phyloP scores from a whole-genome alignment of 1,284 basidiomycete species.

The Ganoderma lucidum region DNA sequence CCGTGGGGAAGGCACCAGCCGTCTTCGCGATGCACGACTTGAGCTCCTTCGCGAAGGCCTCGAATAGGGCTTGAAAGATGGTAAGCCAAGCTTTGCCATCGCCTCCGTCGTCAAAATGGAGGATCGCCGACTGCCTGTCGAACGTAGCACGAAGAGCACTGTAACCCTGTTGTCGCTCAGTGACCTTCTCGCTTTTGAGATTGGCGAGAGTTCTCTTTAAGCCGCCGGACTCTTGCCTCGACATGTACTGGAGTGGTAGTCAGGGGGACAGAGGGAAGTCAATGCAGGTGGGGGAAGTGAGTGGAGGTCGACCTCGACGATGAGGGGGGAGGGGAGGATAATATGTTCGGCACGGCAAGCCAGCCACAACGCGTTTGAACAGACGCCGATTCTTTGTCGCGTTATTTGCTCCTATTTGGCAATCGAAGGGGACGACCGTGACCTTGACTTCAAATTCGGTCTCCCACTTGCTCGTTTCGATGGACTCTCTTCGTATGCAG shows the following conservation, averaged over 20 bases:
- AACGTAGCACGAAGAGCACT: slow-evolving; percentile 67
- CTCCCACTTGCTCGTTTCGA: neutral
- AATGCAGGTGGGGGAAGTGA: too few relatives aligned
- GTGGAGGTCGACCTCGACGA: neutral
- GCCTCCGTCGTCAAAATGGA: slow-evolving; percentile 58
- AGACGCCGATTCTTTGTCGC: neutral
- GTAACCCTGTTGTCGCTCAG: slow-evolving; percentile 76
- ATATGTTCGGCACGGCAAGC: too few relatives aligned
- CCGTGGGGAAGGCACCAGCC: slow-evolving; percentile 38
- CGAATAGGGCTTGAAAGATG: slow-evolving; percentile 77
- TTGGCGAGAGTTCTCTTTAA: slow-evolving; percentile 58
- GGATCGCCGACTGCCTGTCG: slow-evolving; percentile 57
- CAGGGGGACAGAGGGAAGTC: neutral
- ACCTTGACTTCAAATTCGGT: too few relatives aligned
- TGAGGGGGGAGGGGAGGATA: too few relatives aligned
- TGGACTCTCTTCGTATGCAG: neutral
- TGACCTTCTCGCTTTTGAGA: slow-evolving; percentile 73
- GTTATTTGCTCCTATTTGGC: neutral
- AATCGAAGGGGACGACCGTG: neutral
- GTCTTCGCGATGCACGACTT: slow-evolving; percentile 58
- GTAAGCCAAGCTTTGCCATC: slow-evolving; percentile 69
- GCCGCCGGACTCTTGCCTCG: slow-evolving; percentile 36
- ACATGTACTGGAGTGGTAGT: slow-evolving; percentile 17
- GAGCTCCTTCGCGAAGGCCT: slow-evolving; percentile 70
- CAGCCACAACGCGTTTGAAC: neutral